Percentiles rank a stretch among this genome's conserved stretches.
Evolutionary conservation across 805 yeast species (phyloP).

Genomic region (Ogataea pilisensis): DNA sequence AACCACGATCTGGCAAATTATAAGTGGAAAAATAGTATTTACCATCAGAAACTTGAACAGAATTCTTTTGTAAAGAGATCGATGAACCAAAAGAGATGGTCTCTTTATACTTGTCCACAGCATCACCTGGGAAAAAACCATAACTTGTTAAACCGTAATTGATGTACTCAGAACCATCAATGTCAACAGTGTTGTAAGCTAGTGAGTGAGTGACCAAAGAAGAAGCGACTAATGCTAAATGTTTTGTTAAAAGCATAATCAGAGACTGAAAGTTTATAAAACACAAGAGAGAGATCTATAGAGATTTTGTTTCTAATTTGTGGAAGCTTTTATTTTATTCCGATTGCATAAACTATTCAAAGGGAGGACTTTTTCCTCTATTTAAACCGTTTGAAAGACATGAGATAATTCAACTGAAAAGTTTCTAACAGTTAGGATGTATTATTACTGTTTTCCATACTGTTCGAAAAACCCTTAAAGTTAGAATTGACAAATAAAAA

Average conservation of each 20-base stretch:
- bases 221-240: not conserved
- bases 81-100: conserved; percentile 33
- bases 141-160: conserved; percentile 28
- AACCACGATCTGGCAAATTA: conserved; percentile 32
- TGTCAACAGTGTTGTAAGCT: conserved; percentile 10
- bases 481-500: too few species aligned
- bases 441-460: too few species aligned
- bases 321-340: too few species aligned
- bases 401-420: too few species aligned
- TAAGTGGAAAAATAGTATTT: conserved; percentile 27
- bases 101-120: conserved; percentile 28
- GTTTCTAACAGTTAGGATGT: too few species aligned
- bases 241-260: not conserved
- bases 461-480: too few species aligned
- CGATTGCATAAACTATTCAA: too few species aligned
- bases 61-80: conserved; percentile 21
- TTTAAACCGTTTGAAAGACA: too few species aligned
- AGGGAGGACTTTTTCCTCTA: too few species aligned
- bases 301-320: too few species aligned
- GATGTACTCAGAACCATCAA: conserved; percentile 23
- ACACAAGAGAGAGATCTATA: too few species aligned
- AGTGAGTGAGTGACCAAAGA: not conserved
- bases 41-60: conserved; percentile 20
- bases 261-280: too few species aligned
- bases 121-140: conserved; percentile 25